Base-by-base conservation (phyloP, 345 rosid genomes). In the Eucalyptus curtisii region DNA sequence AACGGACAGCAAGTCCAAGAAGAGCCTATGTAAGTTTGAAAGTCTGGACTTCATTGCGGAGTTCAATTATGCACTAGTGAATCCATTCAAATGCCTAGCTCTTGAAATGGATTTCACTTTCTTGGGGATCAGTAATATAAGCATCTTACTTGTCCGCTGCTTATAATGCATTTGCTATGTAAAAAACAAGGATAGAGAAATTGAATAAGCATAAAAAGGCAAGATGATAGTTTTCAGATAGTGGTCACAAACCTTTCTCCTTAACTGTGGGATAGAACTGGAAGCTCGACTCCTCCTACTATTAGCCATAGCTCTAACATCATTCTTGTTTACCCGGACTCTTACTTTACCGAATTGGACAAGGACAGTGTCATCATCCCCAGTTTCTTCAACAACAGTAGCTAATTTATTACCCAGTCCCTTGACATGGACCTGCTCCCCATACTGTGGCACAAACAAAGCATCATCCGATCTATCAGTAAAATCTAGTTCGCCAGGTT, bases 271-370 rank as follows among this genome's bases (percentile, higher is more conserved):
- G 84, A 91, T 85, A 40, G 92, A 91, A 82, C 57, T 89, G 44
- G 92, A 88, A 47, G 93, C 81, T 33, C 6, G 85, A 24, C 87
- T 94, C 66, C 88, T 90, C 89, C 71, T 88, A 80, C 88, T 89
- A 85, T 86, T 89, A 53, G 90, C 89, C 90, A 91, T 80, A 30
- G 97, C 92, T 89, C 92, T 92, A 85, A 96, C 88, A 88, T 93
- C 93, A 44, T 88, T 92, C 91, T 92, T 97, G 91, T 95, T 95
- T 89, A 95, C 94, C 61, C 96, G 95, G 89, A 95, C 95, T 87
- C 94, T 94, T 71, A 96, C 90, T 95, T 96, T 96, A 92, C 99
- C 99, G 79, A 94, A 95, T 89, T 96, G 99, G 87, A 97, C 95
- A 85, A 96, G 86, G 87, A 96, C 89, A 13, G 94, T 90, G 85